Conservation (phyloP, 1,284 basidiomycete species). For the Porphyrellus sp. region DNA sequence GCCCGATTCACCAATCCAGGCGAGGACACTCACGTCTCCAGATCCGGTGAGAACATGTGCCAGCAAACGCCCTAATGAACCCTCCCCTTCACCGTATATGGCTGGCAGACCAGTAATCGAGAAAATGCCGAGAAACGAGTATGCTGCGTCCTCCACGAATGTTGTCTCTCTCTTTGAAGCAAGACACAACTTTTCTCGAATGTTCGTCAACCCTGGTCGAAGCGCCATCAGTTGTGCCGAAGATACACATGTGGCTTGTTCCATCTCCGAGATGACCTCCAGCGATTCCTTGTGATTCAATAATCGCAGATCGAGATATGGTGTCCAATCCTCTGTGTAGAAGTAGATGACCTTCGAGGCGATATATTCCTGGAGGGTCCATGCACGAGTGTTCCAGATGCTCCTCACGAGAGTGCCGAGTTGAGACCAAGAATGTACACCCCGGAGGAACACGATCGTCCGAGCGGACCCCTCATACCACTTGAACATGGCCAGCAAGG, state of each 20-base stretch:
- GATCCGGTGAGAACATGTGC: neutral
- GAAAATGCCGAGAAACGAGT: neutral
- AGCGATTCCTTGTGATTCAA: neutral
- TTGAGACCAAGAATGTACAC: neutral
- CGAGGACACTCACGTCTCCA: neutral
- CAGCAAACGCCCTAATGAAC: neutral
- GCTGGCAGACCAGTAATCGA: neutral
- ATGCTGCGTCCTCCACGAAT: neutral
- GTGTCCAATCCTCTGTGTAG: neutral
- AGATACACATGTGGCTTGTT: neutral
- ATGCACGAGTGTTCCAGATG: neutral
- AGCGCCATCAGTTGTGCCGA: neutral
- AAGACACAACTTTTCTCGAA: neutral
- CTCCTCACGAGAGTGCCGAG: neutral
- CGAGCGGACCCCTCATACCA: neutral
- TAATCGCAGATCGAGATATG: neutral
- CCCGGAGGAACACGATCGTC: neutral
- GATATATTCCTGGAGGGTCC: neutral
- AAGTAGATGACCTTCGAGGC: neutral
- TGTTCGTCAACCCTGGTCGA: neutral
- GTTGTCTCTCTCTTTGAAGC: neutral
- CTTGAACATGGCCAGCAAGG: neutral
- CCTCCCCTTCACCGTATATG: neutral
- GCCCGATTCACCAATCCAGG: neutral
- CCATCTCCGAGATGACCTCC: neutral